Percentiles rank a stretch among this genome's conserved stretches.
Evolutionary conservation across 192 early-diverging fungal species (phyloP).

Genomic region (Piromyces finnis): DNA sequence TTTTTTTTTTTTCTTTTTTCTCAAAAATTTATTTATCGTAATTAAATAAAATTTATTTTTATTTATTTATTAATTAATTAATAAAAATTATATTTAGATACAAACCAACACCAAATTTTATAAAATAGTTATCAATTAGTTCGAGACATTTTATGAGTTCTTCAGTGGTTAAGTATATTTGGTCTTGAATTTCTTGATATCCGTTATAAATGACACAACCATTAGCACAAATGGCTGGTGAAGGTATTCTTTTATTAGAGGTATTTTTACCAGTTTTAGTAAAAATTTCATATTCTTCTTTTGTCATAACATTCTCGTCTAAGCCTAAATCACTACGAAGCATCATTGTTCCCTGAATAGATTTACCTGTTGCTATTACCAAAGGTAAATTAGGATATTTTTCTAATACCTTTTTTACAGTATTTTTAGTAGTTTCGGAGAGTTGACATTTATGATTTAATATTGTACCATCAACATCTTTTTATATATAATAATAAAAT

Average conservation of each 20-base stretch:
- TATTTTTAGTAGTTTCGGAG: neutral
- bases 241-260: neutral
- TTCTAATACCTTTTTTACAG: neutral
- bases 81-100: neutral
- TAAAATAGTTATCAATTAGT: neutral
- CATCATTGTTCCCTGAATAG: neutral
- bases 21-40: no score
- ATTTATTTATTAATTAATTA: no score
- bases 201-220: neutral
- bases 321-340: neutral
- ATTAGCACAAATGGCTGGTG: neutral
- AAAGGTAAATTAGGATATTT: neutral
- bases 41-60: no score
- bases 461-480: neutral
- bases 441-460: neutral
- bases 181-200: neutral
- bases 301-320: neutral
- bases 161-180: neutral
- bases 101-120: neutral
- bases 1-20: no score
- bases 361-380: neutral
- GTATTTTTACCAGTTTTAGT: neutral
- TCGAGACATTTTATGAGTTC: neutral
- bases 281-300: neutral
- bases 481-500: no score